These are phyloP conservation scores for Botrytis byssoidea DNA, from an alignment of 2,329 filamentous ascomycete species.

Conservation along the genomic window DNA sequence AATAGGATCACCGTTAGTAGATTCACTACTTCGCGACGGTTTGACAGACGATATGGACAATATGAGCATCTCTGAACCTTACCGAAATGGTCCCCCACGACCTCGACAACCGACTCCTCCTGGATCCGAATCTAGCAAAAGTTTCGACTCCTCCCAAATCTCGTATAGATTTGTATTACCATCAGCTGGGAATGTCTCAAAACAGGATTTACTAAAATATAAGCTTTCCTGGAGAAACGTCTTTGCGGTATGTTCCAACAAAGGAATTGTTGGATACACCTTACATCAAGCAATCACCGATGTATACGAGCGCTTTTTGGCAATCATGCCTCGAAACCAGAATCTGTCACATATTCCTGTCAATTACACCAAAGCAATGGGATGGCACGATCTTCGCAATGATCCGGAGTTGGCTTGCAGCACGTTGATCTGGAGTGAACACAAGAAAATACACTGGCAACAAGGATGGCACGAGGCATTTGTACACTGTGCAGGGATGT, in stretches of 20 bases:
- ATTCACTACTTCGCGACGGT: slow-evolving; percentile 54
- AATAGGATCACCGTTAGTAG: slow-evolving; percentile 54
- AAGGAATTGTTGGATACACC: slow-evolving; percentile 63
- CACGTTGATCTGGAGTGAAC: slow-evolving; percentile 65
- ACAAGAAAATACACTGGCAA: slow-evolving; percentile 58
- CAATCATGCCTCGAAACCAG: slow-evolving; percentile 56
- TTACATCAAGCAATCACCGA: slow-evolving; percentile 63
- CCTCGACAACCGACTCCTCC: neutral
- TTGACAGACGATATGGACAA: slow-evolving; percentile 51
- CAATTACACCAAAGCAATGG: slow-evolving; percentile 57
- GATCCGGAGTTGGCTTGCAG: slow-evolving; percentile 59
- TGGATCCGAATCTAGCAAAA: slow-evolving; percentile 11
- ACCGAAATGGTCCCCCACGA: neutral
- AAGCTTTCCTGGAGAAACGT: slow-evolving; percentile 68
- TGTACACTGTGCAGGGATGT: slow-evolving; percentile 65
- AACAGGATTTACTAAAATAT: slow-evolving; percentile 52
- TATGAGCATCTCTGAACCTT: slow-evolving; percentile 1
- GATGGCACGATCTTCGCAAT: slow-evolving; percentile 63
- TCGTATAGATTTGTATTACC: slow-evolving; percentile 65
- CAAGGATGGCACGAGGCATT: slow-evolving; percentile 68
- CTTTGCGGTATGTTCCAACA: slow-evolving; percentile 62
- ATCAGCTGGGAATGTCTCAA: slow-evolving; percentile 50
- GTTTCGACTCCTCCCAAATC: slow-evolving; percentile 43
- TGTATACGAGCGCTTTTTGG: slow-evolving; percentile 56
- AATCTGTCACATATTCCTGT: slow-evolving; percentile 39